A percentile compares a stretch with the other conserved stretches of the same genome.
These are phyloP conservation scores for Phaffomyces opuntiae DNA, from an alignment of 805 yeast genomes.

Conservation along the genomic window DNA sequence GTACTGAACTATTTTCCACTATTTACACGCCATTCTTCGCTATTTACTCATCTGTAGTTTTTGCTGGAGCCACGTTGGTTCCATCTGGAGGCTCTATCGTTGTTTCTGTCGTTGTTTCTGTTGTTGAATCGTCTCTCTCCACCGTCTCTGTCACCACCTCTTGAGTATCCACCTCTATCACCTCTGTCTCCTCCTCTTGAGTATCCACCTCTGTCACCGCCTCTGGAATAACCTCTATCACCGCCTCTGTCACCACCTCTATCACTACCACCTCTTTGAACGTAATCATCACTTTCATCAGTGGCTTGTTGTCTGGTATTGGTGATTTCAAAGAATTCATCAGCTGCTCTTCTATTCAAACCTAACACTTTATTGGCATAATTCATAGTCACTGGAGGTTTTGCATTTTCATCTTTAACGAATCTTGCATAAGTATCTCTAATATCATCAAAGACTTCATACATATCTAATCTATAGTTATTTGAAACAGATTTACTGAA, in stretches of 20 bases:
- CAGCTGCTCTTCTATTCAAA: conserved; percentile 16
- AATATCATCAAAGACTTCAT: conserved; percentile 27
- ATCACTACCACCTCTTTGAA: background rate
- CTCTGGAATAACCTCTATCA: background rate
- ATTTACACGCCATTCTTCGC: too few relatives aligned
- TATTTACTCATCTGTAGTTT: background rate
- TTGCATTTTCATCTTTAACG: conserved; percentile 11
- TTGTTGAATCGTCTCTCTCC: background rate
- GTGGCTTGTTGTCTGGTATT: background rate
- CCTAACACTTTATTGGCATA: conserved; percentile 19
- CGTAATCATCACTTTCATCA: background rate
- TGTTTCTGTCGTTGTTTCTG: background rate
- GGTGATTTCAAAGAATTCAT: conserved; percentile 14
- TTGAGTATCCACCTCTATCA: background rate
- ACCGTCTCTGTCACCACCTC: background rate
- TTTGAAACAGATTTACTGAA: conserved; percentile 28
- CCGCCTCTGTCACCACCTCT: background rate
- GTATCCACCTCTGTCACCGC: background rate
- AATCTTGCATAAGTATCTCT: conserved; percentile 24
- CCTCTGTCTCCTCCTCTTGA: background rate
- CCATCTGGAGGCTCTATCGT: too few relatives aligned
- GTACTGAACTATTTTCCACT: too few relatives aligned
- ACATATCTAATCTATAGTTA: conserved; percentile 27
- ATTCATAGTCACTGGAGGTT: conserved; percentile 16
- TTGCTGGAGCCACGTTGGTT: background rate